Evolutionary conservation across 129 eudicot species (phyloP), one percentile per base, ranked within the genome.

Genomic region (Lactuca sativa): DNA sequence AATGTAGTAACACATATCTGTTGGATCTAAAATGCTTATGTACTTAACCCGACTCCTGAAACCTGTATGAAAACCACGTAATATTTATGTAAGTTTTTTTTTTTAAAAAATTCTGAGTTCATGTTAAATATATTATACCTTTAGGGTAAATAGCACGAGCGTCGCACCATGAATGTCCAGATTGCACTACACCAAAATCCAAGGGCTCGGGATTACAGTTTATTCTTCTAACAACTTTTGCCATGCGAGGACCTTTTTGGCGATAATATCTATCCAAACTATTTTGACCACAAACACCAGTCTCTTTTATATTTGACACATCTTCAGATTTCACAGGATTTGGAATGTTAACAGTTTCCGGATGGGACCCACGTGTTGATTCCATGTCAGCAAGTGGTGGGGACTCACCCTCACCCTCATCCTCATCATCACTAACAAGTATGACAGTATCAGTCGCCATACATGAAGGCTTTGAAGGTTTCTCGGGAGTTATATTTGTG

Each of bases 241-340:
- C 99, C 44, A 95, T 90, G 13, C 99, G 95, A 61, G 99, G 99
- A 21, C 99, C 99, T 70, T 85, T 95, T 61, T 82, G 93, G 76
- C 87, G 87, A 70, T 85, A 72, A 43, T 79, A 74, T 63, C 71
- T 79, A 76, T 89, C 96, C 65, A 89, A 70, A 63, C 72, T 83
- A 60, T 84, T 85, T 77, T 81, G 82, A 55, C 65, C 66, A 11
- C 71, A 81, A 69, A 21, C 21, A 0, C 41, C 21, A 33, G 71
- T 56, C 54, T 59, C 78, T 53, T 53, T 78, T 58, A 18, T 47
- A 41, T 16, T 59, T 48, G 8, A 64, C 6, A 54, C 71, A 60
- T 82, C 82, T 12, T 74, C 77, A 16, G 62, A 31, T 51, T 81
- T 62, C 16, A 66, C 68, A 74, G 77, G 75, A 40, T 7, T 40